Conservation (phyloP, 345 rosid genomes). For the Adansonia digitata region DNA sequence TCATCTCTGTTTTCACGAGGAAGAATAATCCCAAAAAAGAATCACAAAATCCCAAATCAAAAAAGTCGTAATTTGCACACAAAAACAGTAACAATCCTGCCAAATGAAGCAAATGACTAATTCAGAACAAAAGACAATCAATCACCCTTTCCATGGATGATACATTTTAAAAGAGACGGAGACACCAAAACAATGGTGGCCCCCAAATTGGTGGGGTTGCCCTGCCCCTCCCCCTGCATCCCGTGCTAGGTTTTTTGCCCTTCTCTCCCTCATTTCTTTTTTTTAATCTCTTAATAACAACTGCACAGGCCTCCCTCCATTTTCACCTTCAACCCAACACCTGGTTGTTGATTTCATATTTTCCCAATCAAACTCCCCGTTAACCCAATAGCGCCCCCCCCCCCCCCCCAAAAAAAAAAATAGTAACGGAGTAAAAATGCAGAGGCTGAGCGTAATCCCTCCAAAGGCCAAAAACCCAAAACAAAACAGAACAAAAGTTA, state of each 20-base stretch:
- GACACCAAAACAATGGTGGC: constrained; percentile 1
- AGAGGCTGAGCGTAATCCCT: too few species aligned
- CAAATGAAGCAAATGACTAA: not conserved
- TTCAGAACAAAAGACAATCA: not conserved
- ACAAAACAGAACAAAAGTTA: not conserved
- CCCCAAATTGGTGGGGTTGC: not conserved
- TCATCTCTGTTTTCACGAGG: not conserved
- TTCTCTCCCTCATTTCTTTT: not conserved
- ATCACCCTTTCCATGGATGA: too few species aligned
- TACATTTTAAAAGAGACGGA: too few species aligned
- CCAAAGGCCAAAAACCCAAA: too few species aligned
- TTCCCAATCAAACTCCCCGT: not conserved
- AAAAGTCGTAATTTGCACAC: not conserved
- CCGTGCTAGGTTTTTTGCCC: too few species aligned
- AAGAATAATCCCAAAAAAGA: not conserved
- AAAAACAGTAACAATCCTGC: not conserved
- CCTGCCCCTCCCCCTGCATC: too few species aligned
- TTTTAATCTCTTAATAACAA: not conserved
- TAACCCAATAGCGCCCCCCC: too few species aligned
- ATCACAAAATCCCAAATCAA: not conserved
- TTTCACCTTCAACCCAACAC: too few species aligned
- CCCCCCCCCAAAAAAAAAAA: too few species aligned
- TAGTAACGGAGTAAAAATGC: too few species aligned
- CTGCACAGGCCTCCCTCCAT: not conserved
- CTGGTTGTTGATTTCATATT: not conserved